Base-by-base conservation (phyloP, 2,329 filamentous ascomycete genomes). In the Hypoxylon sp. region DNA sequence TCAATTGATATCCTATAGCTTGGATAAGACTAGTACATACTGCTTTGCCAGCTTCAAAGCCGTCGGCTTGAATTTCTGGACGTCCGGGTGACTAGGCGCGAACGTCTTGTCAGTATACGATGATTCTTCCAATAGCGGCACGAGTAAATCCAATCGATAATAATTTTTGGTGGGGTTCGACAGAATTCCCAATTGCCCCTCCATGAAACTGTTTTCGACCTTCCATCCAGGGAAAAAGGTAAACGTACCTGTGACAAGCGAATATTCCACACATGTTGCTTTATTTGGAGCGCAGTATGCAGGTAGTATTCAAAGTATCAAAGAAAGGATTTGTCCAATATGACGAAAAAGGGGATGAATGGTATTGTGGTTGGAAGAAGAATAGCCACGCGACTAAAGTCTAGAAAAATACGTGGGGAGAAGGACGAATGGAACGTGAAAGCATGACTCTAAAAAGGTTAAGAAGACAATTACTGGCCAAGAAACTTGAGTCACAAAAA, bases 181-280 rank as follows among this genome's bases (percentile, higher is more conserved):
- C 68, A 5, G 75, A 21, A 19, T 75, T 75, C 60, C 67, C 67
- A 69, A 71, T 68, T 79, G 75, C 79, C 79, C 79, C 79, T 80
- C 80, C 77, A 81, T 75, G 9, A 38, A 34, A 21, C 17, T 32
- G n/a, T 23, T 56, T 43, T 51, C 43, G 3, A 36, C 28, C 38
- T 46, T 38, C 21, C 32, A 60, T 50, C 38, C 41, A 52, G 36
- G 57, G 55, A 28, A 46, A 57, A 36, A 49, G n/a, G 11, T 46
- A 60, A 65, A 86, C 90, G 80, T 84, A 97, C 94, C 88, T 86
- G 83, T 98, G 93, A 84, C 94, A 98, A 77, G 93, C 94, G 82
- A 98, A 98, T 79, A 98, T 97, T 82, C 94, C 94, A 91, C 94
- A 97, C 94, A 97, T 97, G 76, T 80, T 92, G 85, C 79, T 80